Base-by-base conservation (phyloP, 139 green algal species). In the Picochlorum sp. region DNA sequence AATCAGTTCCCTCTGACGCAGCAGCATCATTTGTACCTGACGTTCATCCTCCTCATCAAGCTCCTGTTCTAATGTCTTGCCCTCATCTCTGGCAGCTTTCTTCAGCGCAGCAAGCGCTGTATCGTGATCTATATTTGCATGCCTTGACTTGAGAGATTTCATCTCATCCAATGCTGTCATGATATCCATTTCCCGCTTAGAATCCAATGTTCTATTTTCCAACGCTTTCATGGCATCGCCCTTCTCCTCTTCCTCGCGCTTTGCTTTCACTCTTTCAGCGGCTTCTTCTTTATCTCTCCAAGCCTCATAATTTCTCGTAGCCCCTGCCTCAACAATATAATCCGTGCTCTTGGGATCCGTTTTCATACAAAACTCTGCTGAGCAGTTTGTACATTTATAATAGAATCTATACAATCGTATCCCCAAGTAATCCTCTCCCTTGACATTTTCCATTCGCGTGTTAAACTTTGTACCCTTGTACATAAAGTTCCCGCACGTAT, bases 401-500 rank as follows among this genome's bases (percentile, higher is more conserved):
- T 96, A 98, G 79, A 99, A 99, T 9, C 94, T 18, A 62, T 69
- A 78, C 47, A 93, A 80, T 61, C 89, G 78, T 49, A 98, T 95
- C 16, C 93, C 94, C 37, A 99, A 74, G 78, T 99, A 99, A 11
- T 77, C 74, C 44, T 99, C 90, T 1, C 85, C 90, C 38, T 77
- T 52, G 9, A 96, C 91, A 54, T 97, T 86, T 74, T 99, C 91
- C 75, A 95, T 98, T 26, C 85, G 74, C 2, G 82, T 90, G 81
- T 97, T 98, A 85, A 99, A 99, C 71, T 99, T 99, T 30, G 94
- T 98, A 23, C 92, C 87, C 74, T 97, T 97, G 90, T 95, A 97
- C 83, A 98, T 97, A 79, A 92, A 99, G 34, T 81, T 91, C 45
- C 94, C 92, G 68, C 94, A 99, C 20, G 90, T 97, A 56, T 82